Evolutionary conservation across 805 yeast species (phyloP).

Genomic region (Vanderwaltozyma tropicalis): DNA sequence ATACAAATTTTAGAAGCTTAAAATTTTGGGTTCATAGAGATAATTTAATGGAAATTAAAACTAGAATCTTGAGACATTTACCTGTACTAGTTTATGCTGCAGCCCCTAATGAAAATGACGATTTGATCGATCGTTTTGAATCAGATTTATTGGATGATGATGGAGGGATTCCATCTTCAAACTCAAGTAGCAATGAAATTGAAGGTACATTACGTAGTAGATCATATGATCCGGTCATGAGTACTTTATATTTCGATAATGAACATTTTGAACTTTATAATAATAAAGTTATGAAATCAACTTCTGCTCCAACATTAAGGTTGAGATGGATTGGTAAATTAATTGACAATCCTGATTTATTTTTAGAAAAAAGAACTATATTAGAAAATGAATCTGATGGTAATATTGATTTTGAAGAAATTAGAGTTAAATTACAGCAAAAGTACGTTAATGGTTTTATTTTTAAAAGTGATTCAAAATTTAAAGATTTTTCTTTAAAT

Average conservation of each 20-base stretch:
- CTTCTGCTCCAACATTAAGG: constrained; percentile 65
- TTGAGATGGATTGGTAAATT: constrained; percentile 87
- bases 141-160: constrained; percentile 18
- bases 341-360: constrained; percentile 63
- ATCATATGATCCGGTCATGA: constrained; percentile 67
- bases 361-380: constrained; percentile 68
- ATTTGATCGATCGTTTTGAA: constrained; percentile 20
- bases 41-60: constrained; percentile 91
- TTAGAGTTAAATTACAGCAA: constrained; percentile 63
- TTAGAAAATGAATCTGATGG: constrained; percentile 39
- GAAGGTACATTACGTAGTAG: constrained; percentile 16
- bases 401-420: constrained; percentile 46
- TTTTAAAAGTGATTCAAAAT: constrained; percentile 35
- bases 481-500: constrained; percentile 41
- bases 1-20: constrained; percentile 45
- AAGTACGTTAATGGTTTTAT: constrained; percentile 72
- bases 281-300: constrained; percentile 62
- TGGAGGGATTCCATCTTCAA: constrained; percentile 21
- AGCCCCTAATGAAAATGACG: constrained; percentile 28
- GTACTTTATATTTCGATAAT: constrained; percentile 83
- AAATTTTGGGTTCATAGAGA: constrained; percentile 98
- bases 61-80: constrained; percentile 84
- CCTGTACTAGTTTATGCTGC: constrained; percentile 74
- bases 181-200: constrained; percentile 39
- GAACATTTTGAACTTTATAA: constrained; percentile 75